Evolutionary conservation across 176 grass and related monocot genomes (phyloP).

Genomic region (Oryza nivara): DNA sequence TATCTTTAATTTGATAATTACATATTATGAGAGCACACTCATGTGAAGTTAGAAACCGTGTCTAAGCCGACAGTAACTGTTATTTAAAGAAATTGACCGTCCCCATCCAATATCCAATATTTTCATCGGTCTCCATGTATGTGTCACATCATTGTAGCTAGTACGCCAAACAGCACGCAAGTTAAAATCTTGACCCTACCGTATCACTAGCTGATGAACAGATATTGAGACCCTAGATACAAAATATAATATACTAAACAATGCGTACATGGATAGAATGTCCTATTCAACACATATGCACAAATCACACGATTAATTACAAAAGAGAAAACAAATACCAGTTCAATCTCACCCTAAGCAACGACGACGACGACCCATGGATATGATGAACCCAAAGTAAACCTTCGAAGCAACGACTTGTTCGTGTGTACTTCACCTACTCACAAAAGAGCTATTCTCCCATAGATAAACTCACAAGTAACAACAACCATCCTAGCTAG

Average conservation of each 20-base stretch:
- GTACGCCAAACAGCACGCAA: not conserved
- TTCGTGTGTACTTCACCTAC: not conserved
- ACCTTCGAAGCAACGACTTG: slow-evolving; percentile 61
- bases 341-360: not conserved
- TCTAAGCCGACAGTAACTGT: not conserved
- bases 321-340: not conserved
- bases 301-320: not conserved
- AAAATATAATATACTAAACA: no score
- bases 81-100: not conserved
- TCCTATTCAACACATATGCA: not conserved
- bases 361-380: not conserved
- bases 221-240: no score
- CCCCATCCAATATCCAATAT: not conserved
- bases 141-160: not conserved
- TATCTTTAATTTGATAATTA: no score
- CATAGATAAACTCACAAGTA: slow-evolving; percentile 42
- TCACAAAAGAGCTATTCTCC: not conserved
- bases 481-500: not conserved
- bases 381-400: slow-evolving; percentile 30
- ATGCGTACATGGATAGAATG: no score
- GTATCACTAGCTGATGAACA: not conserved
- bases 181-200: not conserved
- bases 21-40: no score
- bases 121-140: not conserved
- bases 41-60: not conserved